Evolutionary conservation across 352 stramenopile genomes (phyloP), one percentile per base, ranked within the genome.

Genomic region (Pythium phragmitis): DNA sequence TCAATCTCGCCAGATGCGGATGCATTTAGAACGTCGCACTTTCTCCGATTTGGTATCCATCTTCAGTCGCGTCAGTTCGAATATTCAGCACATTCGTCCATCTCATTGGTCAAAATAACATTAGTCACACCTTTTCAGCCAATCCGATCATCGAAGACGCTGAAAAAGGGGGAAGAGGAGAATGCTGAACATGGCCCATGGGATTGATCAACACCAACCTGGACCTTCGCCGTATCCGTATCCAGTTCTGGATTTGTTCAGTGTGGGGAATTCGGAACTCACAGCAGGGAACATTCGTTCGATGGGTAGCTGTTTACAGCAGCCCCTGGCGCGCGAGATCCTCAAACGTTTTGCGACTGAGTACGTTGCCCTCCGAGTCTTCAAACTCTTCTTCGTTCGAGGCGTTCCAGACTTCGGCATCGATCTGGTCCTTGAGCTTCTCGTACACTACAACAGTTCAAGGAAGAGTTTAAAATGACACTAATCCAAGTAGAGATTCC

Each of bases 381-480:
- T 99, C 98, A 72, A 98, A 99, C 77, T 99, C 96, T 86, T 99
- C 98, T 62, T 98, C 96, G 39, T 94, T 86, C 21, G 87, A 90
- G 12, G 85, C 74, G 76, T 98, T 96, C 83, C 97, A 99, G 50
- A 87, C 90, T 74, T 99, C 96, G 23, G 82, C 68, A 53, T 98
- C 82, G 58, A 99, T 85, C 52, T 96, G 88, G 50, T 89, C 83
- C 77, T 98, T 98, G 43, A 99, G 80, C 73, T 98, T 98, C 47
- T 91, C 87, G 80, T 99, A 99, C n/a, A 99, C 85, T 93, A 58
- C 21, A 69, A 49, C 16, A 66, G n/a, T 14, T n/a, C 36, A 9
- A 41, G 33, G 0, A 14, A 16, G 26, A 48, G 36, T 14, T 41
- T 41, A 41, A 14, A 41, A 41, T 41, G 7, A 14, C 2, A 41